Base-by-base conservation (phyloP, 139 green algal genomes). In the Volvox africanus region DNA sequence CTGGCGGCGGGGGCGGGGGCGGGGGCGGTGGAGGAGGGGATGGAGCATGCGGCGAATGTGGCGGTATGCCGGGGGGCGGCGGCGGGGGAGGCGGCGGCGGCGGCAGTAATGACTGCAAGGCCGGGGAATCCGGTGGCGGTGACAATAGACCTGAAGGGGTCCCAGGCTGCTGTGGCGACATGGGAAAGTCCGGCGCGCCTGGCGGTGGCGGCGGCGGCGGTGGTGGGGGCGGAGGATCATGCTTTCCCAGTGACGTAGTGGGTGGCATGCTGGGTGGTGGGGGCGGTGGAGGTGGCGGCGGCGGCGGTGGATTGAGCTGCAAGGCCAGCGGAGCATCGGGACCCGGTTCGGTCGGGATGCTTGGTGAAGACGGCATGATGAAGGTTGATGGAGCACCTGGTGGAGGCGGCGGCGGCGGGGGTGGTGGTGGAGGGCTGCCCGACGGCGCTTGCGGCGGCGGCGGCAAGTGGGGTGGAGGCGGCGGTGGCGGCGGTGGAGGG, bases 61-160 rank as follows among this genome's bases (percentile, higher is more conserved):
- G 75, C 30, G 75, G 75, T 11, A 24, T 18, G 2, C 18, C 30
- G 21, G 75, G 75, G 32, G 75, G 75, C 18, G 75, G 75, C 30
- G 75, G 75, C n/a, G 75, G 75, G 24, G 75, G 75, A 3, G 75
- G 75, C n/a, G 75, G 75, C 75, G 75, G 75, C 32, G n/a, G 75
- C 30, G 75, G 30, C 21, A 22, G n/a, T 9, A 2, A 35, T 75
- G 67, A 75, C 22, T 26, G 22, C 67, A 55, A 55, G 9, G 67
- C 24, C 71, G 71, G 71, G 71, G 71, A 79, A 35, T 79, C 71
- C 12, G 71, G 71, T 2, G 71, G 71, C 26, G 71, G 71, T 32
- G 71, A 2, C 26, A 35, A 35, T 1, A 79, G 1, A 32, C 6
- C 32, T 18, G 71, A 6, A 16, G 71, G 22, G 26, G 67, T 6